Evolutionary conservation across 208 protist genomes (phyloP).

Genomic region (Leishmania amazonensis): DNA sequence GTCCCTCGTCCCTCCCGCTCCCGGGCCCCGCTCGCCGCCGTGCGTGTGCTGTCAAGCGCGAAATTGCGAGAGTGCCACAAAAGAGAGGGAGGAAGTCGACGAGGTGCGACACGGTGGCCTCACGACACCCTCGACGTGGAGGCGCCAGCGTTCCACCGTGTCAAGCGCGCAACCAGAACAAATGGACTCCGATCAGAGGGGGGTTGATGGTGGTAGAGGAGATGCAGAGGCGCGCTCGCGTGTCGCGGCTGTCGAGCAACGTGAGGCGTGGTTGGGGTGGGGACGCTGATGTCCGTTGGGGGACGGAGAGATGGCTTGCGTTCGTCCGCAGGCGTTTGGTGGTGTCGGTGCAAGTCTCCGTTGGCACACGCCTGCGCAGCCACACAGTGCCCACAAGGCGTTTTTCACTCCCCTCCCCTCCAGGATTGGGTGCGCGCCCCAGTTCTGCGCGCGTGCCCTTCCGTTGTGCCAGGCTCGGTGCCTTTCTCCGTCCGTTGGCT

Average conservation of each 20-base stretch:
- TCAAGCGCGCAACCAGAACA: not conserved
- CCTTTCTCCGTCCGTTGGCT: not conserved
- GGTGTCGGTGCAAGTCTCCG: too few species aligned
- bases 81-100: not conserved
- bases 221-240: too few species aligned
- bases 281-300: too few species aligned
- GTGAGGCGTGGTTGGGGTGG: too few species aligned
- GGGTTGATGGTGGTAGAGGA: too few species aligned
- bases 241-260: too few species aligned
- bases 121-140: not conserved
- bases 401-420: not conserved
- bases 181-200: not conserved
- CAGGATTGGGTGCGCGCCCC: not conserved
- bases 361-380: not conserved
- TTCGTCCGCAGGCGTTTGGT: not conserved
- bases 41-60: not conserved
- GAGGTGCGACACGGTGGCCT: not conserved
- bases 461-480: not conserved
- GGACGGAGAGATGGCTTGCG: too few species aligned
- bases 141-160: not conserved
- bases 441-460: not conserved
- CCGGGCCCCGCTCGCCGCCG: not conserved
- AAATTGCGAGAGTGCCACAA: not conserved
- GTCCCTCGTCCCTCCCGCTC: not conserved
- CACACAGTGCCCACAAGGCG: not conserved